Base-by-base conservation (phyloP, 371 early-diverging fungal species). In the Mortierella sp. region DNA sequence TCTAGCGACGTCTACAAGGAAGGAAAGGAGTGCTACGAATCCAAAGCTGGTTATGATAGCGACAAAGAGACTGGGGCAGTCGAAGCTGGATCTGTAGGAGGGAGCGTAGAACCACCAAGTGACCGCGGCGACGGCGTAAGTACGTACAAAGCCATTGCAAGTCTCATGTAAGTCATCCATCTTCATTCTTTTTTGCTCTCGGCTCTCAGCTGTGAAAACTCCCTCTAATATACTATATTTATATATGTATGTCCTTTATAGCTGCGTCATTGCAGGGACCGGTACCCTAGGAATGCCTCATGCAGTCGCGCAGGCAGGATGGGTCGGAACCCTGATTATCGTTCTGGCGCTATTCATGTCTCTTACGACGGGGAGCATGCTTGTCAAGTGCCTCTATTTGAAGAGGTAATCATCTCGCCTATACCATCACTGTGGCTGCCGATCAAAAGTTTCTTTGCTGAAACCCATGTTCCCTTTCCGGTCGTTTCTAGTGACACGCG, bases 281-380 rank as follows among this genome's bases (percentile, higher is more conserved):
- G 74, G 74, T 5, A 67, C 74, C 16, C 37, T 74, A 21, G 68
- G 74, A 10, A 63, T 74, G 52, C 63, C 74, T 2, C 60, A 55
- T 47, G 68, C 74, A 2, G 55, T 67, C 12, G 58, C 74, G 8
- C 40, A 56, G 31, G 24, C 68, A 16, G 76, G 76, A 27, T 74
- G 76, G 76, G 6, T 64, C 2, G 76, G 73, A 7, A 22, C 45
- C 3, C 24, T 22, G 2, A 29, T 68, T 13, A 47, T 67, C 17
- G 22, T 54, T 5, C 39, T 74, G 28, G 55, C 68, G 0, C 61
- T 74, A 0, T 49, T 67, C 54, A 74, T 74, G 68, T 63, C 64
- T 0, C 44, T 60, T 0, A 67, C 60, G 37, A 67, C 76, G 1
- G 68, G 76, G 10, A 44, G 44, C 25, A 74, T 74, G 45, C 57